Evolutionary conservation across 495 filamentous ascomycete genomes (phyloP).

Genomic region (Usnea hakonensis): DNA sequence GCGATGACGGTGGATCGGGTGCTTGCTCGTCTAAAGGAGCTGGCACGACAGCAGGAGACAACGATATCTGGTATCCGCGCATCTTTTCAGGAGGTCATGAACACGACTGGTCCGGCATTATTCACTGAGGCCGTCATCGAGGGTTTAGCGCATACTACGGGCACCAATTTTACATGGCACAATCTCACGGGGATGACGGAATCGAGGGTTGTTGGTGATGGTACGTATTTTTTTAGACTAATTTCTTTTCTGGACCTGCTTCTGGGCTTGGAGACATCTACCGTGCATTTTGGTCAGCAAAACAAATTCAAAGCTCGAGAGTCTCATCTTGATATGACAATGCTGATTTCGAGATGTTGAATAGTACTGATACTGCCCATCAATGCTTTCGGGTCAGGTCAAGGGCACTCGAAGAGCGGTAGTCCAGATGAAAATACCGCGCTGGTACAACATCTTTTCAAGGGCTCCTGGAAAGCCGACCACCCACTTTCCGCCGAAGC

Average conservation of each 20-base stretch:
- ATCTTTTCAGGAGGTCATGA: slow-evolving; percentile 30
- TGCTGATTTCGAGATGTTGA: too few species aligned
- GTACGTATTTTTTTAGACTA: too few species aligned
- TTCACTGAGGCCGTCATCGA: slow-evolving; percentile 34
- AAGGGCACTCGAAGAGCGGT: slow-evolving; percentile 22
- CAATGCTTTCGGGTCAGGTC: slow-evolving; percentile 34
- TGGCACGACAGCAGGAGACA: slow-evolving; percentile 8
- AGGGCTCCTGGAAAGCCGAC: slow-evolving; percentile 31
- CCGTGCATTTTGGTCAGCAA: too few species aligned
- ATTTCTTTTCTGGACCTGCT: too few species aligned
- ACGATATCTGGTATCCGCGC: slow-evolving; percentile 11
- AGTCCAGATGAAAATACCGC: slow-evolving; percentile 27
- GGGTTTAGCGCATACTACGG: slow-evolving; percentile 25
- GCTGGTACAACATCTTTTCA: slow-evolving; percentile 32
- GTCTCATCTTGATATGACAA: too few species aligned
- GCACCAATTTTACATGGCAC: slow-evolving; percentile 22
- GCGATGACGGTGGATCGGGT: slow-evolving; percentile 21
- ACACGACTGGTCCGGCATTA: slow-evolving; percentile 35
- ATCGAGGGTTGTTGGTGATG: slow-evolving; percentile 34
- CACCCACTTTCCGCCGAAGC: slow-evolving; percentile 13
- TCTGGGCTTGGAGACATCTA: too few species aligned
- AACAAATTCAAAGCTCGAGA: too few species aligned
- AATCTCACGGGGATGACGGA: slow-evolving; percentile 29
- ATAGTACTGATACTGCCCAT: slow-evolving; percentile 33
- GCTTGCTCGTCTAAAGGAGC: neutral